A percentile compares a stretch with the other conserved stretches of the same genome.
Evolutionary conservation across 2,329 filamentous ascomycete species (phyloP).

Genomic region (Penicillium sclerotigenum): DNA sequence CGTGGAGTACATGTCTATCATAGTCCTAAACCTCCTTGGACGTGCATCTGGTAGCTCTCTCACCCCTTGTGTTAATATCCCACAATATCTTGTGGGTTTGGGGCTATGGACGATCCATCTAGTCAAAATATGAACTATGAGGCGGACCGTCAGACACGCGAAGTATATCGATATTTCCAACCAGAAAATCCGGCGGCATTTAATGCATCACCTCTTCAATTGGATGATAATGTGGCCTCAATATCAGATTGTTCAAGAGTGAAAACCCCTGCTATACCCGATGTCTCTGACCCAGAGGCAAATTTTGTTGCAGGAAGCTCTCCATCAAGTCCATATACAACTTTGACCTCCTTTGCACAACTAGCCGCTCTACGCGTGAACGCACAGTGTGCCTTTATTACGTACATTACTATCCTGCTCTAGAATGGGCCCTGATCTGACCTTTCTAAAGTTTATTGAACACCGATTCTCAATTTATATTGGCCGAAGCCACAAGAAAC

Average conservation of each 20-base stretch:
- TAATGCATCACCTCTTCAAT: neutral
- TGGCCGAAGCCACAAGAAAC: conserved; percentile 15
- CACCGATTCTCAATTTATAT: conserved; percentile 15
- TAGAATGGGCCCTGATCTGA: neutral
- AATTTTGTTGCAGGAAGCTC: neutral
- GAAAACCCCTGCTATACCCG: neutral
- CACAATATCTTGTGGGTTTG: neutral
- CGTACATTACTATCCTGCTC: conserved; percentile 2
- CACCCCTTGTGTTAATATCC: neutral
- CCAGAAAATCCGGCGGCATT: conserved; percentile 9
- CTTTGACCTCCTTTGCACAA: conserved; percentile 18
- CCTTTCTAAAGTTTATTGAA: conserved; percentile 10
- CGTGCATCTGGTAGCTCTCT: neutral
- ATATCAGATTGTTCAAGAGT: neutral
- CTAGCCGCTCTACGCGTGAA: conserved; percentile 15
- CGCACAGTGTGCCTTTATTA: conserved; percentile 14
- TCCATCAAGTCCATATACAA: conserved; percentile 10
- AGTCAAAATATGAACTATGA: neutral
- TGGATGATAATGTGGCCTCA: neutral
- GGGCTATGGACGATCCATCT: neutral
- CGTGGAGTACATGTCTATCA: neutral
- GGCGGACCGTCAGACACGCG: conserved; percentile 15
- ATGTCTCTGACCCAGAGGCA: neutral
- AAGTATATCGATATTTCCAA: conserved; percentile 19
- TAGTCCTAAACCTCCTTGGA: neutral